These are phyloP conservation scores for Hyaloscypha variabilis DNA, from an alignment of 495 filamentous ascomycete species.

Conservation along the genomic window DNA sequence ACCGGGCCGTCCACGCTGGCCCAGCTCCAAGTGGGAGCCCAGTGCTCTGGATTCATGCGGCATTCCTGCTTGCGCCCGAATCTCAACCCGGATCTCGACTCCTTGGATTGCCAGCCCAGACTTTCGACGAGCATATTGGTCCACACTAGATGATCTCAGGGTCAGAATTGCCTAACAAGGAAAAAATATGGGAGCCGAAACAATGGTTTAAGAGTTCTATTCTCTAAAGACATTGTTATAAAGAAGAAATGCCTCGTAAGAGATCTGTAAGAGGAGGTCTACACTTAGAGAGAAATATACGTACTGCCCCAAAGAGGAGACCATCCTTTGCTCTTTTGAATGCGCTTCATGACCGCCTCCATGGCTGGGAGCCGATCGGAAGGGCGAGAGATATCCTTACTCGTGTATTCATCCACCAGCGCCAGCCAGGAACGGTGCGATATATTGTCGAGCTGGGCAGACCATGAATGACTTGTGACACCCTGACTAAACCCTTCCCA, in stretches of 20 bases:
- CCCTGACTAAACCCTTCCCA: neutral
- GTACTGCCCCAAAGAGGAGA: neutral
- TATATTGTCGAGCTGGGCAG: neutral
- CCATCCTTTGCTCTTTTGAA: neutral
- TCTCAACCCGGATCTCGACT: no score
- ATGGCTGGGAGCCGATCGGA: conserved; percentile 3
- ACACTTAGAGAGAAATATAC: no score
- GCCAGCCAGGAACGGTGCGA: neutral
- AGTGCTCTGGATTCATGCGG: neutral
- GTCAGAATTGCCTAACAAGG: no score
- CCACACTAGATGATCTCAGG: neutral
- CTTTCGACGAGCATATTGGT: neutral
- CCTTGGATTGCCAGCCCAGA: neutral
- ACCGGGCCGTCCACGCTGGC: neutral
- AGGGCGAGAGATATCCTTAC: neutral
- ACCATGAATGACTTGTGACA: neutral
- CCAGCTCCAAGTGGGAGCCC: conserved; percentile 4
- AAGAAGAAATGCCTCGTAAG: no score
- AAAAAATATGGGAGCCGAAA: no score
- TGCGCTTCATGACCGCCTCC: neutral
- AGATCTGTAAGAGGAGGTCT: no score
- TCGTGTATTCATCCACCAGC: neutral
- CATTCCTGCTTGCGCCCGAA: neutral
- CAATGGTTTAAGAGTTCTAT: no score
- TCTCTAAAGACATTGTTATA: no score